Evolutionary conservation across 768 basidiomycete genomes (phyloP), one percentile per base, ranked within the genome.

Genomic region (Russula lepida): DNA sequence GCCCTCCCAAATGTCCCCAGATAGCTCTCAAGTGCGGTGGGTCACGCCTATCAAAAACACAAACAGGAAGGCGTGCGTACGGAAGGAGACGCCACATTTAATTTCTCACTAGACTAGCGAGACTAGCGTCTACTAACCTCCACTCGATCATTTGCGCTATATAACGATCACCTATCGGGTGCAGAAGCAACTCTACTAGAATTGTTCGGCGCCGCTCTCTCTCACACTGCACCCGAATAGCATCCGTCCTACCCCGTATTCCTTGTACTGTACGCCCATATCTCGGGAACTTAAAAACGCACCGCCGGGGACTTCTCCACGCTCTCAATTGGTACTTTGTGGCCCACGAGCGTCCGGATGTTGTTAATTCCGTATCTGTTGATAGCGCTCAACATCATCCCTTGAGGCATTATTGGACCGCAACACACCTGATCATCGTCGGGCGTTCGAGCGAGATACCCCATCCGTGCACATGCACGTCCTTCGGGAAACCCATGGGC

Each of bases 401-500:
- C 9, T 2, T 50, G 30, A 28, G 28, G n/a, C 2, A 32, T 30
- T 5, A 32, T 5, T 1, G 48, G 28, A 9, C 33, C 56, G 15
- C 39, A 32, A 32, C 85, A 66, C 66, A 92, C 92, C 94, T 84
- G 75, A 99, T 98, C 97, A 99, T 98, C 0, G 97, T 98, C 19
- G 97, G 97, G 63, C 97, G 78, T 76, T 99, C 97, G 30, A 98
- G 77, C 69, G 86, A 83, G 64, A 99, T 82, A 50, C 97, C 97
- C 92, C 95, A 99, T 19, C 97, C 97, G 64, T 94, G 91, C 27
- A 98, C 95, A 27, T 94, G 86, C 12, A 98, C 93, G 69, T 94
- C 94, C 66, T 91, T 89, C 0, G 97, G 97, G 71, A 98, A 86
- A 33, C 97, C 97, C 95, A 98, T 98, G 7, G 97, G 94, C 71